Base-by-base conservation (phyloP, 208 protist genomes). In the Trypanosoma brucei region DNA sequence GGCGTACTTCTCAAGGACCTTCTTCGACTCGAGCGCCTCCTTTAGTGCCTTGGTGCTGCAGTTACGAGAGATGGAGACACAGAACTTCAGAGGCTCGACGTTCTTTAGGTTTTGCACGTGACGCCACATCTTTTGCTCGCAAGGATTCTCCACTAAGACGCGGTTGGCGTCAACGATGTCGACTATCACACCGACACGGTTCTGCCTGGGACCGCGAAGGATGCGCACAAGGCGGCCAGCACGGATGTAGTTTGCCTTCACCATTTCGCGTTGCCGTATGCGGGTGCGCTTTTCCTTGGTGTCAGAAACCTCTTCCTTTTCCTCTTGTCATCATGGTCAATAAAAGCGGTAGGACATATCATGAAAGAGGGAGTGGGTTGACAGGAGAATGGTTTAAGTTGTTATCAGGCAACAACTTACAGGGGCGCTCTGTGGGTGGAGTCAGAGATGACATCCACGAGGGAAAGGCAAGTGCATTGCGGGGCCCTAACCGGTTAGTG, bases 111-210 rank as follows among this genome's bases (percentile, higher is more conserved):
- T 92, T 84, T 92, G 83, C 58, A 94, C 88, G 70, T 94, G 88
- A 62, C 88, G 84, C 84, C 88, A 92, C 84, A 94, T 92, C 84
- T 92, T 94, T 64, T 72, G 55, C 65, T 94, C 88, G 68, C 70
- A 65, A n/a, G 88, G 76, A 77, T 94, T 94, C 81, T 94, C 88
- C 60, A 94, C 88, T 50, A 94, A 78, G 52, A 94, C 76, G 72
- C 88, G 88, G 81, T 91, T 94, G 78, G 66, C 84, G 71, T 94
- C 88, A 59, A 94, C 73, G 70, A 94, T 94, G 79, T 92, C 88
- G 70, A 91, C 81, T 74, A 94, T 86, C 46, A 76, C 58, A 39
- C 62, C 75, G 39, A 81, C 65, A 34, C 67, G 65, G 58, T 81
- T 65, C 70, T 76, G 64, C 49, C 75, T 69, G n/a, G 70, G 69